phyloP scores from a whole-genome alignment of 164 flowering plant genomes.

The Paratinospora sagittata region DNA sequence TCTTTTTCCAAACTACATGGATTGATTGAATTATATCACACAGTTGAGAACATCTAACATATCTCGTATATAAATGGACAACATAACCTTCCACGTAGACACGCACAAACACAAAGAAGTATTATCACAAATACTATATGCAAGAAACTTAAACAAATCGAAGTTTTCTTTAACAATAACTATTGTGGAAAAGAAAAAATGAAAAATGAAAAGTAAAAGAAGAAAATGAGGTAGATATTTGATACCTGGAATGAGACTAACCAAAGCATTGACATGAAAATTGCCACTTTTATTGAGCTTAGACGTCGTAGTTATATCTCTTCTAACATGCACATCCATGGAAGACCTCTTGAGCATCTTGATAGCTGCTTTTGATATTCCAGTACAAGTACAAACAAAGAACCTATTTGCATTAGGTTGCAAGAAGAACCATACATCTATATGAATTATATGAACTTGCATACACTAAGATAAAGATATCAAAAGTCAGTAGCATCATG shows the following conservation, averaged over 20 bases:
- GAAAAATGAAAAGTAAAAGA: neutral
- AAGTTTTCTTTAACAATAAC: neutral
- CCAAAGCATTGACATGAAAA: conserved; percentile 13
- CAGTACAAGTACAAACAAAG: neutral
- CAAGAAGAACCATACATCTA: neutral
- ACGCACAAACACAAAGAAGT: too few species aligned
- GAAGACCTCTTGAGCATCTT: conserved; percentile 22
- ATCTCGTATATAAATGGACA: too few species aligned
- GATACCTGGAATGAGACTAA: conserved; percentile 36
- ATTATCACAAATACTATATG: too few species aligned
- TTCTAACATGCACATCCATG: neutral
- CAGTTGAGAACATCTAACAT: too few species aligned
- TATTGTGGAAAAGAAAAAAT: neutral
- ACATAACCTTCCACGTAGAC: too few species aligned
- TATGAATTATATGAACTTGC: neutral
- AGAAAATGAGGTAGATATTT: neutral
- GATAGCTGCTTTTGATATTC: conserved; percentile 18
- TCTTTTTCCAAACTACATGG: too few species aligned
- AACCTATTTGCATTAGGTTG: neutral
- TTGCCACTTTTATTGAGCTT: conserved; percentile 8
- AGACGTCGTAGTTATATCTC: conserved; percentile 14
- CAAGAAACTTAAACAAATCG: too few species aligned
- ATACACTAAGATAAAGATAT: neutral
- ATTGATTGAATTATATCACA: too few species aligned
- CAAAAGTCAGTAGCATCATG: neutral